Evolutionary conservation across 2,329 filamentous ascomycete genomes (phyloP), one percentile per base, ranked within the genome.

Genomic region (Cytospora chrysosperma): DNA sequence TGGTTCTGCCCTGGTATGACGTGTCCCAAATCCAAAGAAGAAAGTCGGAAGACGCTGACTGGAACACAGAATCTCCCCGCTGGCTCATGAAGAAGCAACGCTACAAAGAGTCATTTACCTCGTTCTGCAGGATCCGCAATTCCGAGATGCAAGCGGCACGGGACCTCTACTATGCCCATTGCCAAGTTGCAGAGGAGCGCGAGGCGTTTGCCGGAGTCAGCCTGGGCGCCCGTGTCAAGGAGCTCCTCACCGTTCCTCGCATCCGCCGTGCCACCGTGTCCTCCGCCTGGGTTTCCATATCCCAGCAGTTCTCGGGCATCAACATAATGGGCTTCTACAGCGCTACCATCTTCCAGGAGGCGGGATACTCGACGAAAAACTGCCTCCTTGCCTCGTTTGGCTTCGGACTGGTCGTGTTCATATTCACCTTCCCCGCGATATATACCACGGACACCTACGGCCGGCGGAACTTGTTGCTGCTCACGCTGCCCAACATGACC

Each of bases 251-350:
- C 13, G 82, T 91, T 63, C 87, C 89, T 2, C 84, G 89, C 55
- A 79, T 90, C 12, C 84, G 88, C 17, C 83, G 88, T 51, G 92
- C 92, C 4, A 93, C 88, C 2, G 80, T 90, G 40, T 91, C 91
- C 5, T 89, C 91, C 0, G 90, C 88, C 68, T 85, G 86, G 1
- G 90, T 94, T 68, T 95, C 96, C 91, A 87, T 90, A 69, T 86
- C 86, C 0, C 88, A 90, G 74, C 61, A 63, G 26, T 52, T 63
- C 30, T 58, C 47, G 19, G 61, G 61, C 32, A 55, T 63, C 37
- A 63, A 63, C 55, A 49, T 59, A 32, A 59, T 63, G 34, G 76
- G 80, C 2, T 83, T 83, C 63, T 84, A 84, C 68, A 79, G 75
- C 3, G 78, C 77, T 0, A 82, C 78, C 0, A 81, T 83, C 57